Conservation (phyloP, 179 eudicot genomes). For the Heliamphora pulchella region DNA sequence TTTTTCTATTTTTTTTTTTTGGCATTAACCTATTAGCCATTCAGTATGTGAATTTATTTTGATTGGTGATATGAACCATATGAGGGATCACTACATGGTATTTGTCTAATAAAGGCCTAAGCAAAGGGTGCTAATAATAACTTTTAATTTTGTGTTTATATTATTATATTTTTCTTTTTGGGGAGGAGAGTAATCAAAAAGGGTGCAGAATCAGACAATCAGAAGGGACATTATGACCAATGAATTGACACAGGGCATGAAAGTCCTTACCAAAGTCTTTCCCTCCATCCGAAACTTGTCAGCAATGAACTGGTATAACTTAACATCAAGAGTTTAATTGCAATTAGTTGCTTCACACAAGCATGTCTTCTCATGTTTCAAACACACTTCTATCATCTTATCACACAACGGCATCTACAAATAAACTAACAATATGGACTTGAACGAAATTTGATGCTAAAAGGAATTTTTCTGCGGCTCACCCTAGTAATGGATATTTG, state of each 20-base stretch:
- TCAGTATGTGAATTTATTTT: no score
- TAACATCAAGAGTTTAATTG: neutral
- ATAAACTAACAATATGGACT: neutral
- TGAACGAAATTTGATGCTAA: no score
- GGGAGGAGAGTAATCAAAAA: neutral
- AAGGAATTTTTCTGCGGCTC: neutral
- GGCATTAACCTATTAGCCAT: no score
- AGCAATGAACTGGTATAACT: neutral
- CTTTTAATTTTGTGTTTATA: no score
- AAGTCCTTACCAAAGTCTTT: neutral
- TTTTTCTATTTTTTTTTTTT: no score
- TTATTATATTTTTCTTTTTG: no score
- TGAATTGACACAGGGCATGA: neutral
- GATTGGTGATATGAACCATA: no score
- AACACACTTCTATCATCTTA: neutral
- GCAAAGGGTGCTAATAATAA: no score
- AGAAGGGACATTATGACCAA: neutral
- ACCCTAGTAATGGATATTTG: neutral
- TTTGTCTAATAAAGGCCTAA: no score
- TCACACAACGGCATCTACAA: neutral
- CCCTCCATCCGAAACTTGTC: neutral
- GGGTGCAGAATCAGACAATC: neutral
- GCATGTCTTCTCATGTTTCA: neutral
- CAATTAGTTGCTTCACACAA: neutral
- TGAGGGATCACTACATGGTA: no score